phyloP scores from a whole-genome alignment of 352 stramenopile species.

The Phytopythium mirpurense region DNA sequence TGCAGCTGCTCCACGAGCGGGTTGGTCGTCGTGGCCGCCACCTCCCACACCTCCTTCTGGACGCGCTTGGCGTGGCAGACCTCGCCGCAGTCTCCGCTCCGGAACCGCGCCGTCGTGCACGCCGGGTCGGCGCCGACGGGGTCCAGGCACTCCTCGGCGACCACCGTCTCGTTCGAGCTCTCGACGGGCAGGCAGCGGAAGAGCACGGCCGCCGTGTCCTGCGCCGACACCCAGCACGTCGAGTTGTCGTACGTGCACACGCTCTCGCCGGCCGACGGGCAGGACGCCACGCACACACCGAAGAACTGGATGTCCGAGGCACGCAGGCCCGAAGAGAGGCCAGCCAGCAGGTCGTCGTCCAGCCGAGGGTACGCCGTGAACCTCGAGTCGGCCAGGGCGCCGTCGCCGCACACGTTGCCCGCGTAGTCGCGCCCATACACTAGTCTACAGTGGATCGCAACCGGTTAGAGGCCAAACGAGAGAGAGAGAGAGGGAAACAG shows the following conservation, averaged over 20 bases:
- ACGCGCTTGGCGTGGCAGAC: slow-evolving; percentile 67
- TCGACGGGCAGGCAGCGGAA: slow-evolving; percentile 77
- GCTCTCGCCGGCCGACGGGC: slow-evolving; percentile 36
- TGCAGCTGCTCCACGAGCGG: slow-evolving; percentile 73
- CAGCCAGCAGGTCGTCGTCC: slow-evolving; percentile 69
- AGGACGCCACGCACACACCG: slow-evolving; percentile 66
- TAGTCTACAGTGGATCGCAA: slow-evolving; percentile 35
- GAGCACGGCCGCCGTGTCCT: slow-evolving; percentile 46
- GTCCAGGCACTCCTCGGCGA: slow-evolving; percentile 57
- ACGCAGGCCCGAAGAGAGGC: slow-evolving; percentile 26
- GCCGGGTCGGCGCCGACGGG: slow-evolving; percentile 42
- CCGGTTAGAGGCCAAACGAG: neutral
- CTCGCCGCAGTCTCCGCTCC: slow-evolving; percentile 24
- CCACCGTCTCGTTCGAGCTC: slow-evolving; percentile 52
- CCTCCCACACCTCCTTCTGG: slow-evolving; percentile 55
- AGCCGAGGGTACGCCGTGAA: slow-evolving; percentile 79
- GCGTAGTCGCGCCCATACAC: slow-evolving; percentile 83
- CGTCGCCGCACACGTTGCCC: slow-evolving; percentile 70
- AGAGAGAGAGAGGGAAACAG: neutral
- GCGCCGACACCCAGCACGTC: slow-evolving; percentile 57
- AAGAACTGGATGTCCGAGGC: slow-evolving; percentile 67
- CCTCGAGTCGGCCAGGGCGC: slow-evolving; percentile 17
- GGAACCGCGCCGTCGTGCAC: slow-evolving; percentile 39
- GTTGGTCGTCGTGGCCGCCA: slow-evolving; percentile 45
- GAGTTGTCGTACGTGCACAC: slow-evolving; percentile 68